These are phyloP conservation scores for Colletotrichum spaethianum DNA, from an alignment of 2,329 filamentous ascomycete genomes.

Conservation along the genomic window DNA sequence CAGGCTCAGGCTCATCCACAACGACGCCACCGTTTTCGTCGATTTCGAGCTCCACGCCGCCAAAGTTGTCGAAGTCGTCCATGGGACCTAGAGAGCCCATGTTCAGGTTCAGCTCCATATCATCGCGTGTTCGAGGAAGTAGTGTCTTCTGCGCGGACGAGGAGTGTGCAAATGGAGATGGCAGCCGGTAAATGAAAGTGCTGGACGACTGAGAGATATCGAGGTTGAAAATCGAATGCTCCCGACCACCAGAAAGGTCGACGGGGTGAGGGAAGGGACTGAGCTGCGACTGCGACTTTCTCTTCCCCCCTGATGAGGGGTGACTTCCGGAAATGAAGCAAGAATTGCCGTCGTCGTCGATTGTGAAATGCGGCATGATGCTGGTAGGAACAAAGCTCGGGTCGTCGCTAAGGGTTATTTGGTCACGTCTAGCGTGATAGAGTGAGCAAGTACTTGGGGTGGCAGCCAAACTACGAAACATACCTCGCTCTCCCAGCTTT, in stretches of 20 bases:
- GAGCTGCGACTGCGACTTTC: slow-evolving; percentile 57
- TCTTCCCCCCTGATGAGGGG: slow-evolving; percentile 48
- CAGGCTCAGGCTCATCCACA: slow-evolving; percentile 57
- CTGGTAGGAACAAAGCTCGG: slow-evolving; percentile 82
- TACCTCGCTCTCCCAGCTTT: slow-evolving; percentile 81
- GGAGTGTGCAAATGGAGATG: slow-evolving; percentile 51
- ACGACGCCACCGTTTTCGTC: slow-evolving; percentile 66
- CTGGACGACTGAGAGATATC: slow-evolving; percentile 49
- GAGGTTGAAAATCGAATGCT: slow-evolving; percentile 48
- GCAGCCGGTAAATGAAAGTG: slow-evolving; percentile 50
- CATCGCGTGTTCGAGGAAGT: slow-evolving; percentile 23
- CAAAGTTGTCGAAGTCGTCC: slow-evolving; percentile 55
- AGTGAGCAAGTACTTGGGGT: slow-evolving; percentile 75
- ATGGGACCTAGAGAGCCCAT: slow-evolving; percentile 52
- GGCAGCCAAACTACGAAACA: slow-evolving; percentile 43
- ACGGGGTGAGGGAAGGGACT: slow-evolving; percentile 52
- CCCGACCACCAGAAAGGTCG: slow-evolving; percentile 31
- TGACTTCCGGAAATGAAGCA: slow-evolving; percentile 53
- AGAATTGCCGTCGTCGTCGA: slow-evolving; percentile 54
- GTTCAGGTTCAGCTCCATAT: slow-evolving; percentile 17
- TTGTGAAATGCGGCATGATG: slow-evolving; percentile 70
- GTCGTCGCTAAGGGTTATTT: slow-evolving; percentile 86
- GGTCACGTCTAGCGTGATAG: slow-evolving; percentile 76
- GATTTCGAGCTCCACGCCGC: slow-evolving; percentile 63
- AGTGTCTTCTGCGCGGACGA: slow-evolving; percentile 42